These are phyloP conservation scores for Carpinus fangiana DNA, from an alignment of 306 rosid species.

Conservation along the genomic window DNA sequence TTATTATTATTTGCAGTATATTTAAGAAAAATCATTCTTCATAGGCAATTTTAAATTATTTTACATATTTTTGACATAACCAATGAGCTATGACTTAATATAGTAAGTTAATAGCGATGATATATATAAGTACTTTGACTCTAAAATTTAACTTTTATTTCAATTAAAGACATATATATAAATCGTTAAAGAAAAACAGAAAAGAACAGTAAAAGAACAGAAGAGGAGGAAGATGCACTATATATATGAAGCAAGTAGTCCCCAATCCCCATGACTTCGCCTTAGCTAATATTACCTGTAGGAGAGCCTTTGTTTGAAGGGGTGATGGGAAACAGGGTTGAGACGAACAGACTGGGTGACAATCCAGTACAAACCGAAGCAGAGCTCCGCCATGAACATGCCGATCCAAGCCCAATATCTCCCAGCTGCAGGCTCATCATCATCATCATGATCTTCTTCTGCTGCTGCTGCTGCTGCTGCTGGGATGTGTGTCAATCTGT, in stretches of 20 bases:
- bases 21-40: too few relatives aligned
- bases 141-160: too few relatives aligned
- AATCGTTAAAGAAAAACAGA: too few relatives aligned
- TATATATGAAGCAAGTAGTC: too few relatives aligned
- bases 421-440: not conserved
- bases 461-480: not conserved
- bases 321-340: slow-evolving; percentile 27
- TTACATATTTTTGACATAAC: too few relatives aligned
- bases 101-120: too few relatives aligned
- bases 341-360: slow-evolving; percentile 60
- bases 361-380: slow-evolving; percentile 63
- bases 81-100: too few relatives aligned
- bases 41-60: too few relatives aligned
- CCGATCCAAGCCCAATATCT: slow-evolving; percentile 43
- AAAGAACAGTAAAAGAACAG: not conserved
- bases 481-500: slow-evolving; percentile 39
- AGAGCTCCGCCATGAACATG: slow-evolving; percentile 33
- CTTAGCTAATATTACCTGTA: slow-evolving; percentile 35
- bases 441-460: not conserved
- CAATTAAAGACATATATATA: too few relatives aligned
- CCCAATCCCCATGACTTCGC: too few relatives aligned
- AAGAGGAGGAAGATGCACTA: not conserved
- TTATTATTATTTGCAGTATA: too few relatives aligned
- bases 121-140: too few relatives aligned
- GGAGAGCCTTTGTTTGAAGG: slow-evolving; percentile 45